These are phyloP conservation scores for Cnidoscolus chayamansa DNA, from an alignment of 441 rosid genomes.

Conservation along the genomic window DNA sequence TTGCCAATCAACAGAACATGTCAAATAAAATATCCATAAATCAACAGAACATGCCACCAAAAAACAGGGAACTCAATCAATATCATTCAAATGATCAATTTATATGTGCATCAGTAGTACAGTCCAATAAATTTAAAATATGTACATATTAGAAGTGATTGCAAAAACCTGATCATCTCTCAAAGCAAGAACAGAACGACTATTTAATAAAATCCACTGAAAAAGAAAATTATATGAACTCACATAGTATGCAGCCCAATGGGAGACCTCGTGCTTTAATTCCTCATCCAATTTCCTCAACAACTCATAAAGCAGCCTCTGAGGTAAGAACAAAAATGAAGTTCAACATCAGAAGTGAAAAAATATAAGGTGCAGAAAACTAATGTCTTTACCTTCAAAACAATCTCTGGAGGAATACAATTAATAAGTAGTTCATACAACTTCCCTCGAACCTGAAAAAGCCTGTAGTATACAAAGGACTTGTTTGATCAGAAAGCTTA, in stretches of 20 bases:
- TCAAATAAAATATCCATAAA: background rate
- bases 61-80: background rate
- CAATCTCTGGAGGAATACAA: conserved; percentile 81
- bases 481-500: conserved; percentile 21
- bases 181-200: background rate
- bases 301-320: conserved; percentile 77
- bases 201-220: background rate
- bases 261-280: conserved; percentile 87
- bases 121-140: background rate
- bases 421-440: conserved; percentile 77
- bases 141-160: conserved; percentile 1
- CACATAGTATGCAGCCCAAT: conserved; percentile 96
- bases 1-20: background rate
- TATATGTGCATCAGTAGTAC: conserved; percentile 1
- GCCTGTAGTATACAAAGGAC: conserved; percentile 38
- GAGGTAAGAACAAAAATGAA: conserved; percentile 22
- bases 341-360: conserved; percentile 14
- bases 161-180: conserved; percentile 5
- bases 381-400: conserved; percentile 59
- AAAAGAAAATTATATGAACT: conserved; percentile 23
- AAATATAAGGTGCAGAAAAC: background rate
- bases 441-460: conserved; percentile 86
- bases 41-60: background rate
- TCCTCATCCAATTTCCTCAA: conserved; percentile 83
- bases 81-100: background rate